Base-by-base conservation (phyloP, 352 stramenopile genomes). In the Globisporangium cederbergense region DNA sequence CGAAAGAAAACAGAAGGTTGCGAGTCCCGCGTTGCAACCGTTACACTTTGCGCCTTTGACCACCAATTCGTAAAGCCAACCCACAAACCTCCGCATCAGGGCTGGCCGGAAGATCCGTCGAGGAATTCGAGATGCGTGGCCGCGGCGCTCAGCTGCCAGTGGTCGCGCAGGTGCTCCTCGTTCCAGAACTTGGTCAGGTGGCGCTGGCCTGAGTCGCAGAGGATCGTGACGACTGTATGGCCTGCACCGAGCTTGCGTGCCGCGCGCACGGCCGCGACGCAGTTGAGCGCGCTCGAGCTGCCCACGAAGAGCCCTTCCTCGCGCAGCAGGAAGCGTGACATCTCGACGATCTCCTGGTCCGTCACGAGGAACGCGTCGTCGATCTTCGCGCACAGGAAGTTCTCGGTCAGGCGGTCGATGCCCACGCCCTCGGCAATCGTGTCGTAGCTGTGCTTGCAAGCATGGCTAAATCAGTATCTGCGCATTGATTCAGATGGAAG, bases 361-460 rank as follows among this genome's bases (percentile, higher is more conserved):
- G 82, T 86, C 47, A 98, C 93, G 57, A 78, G 75, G 73, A 95
- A 88, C 9, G 90, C 90, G 65, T 93, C 86, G 66, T 98, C 91
- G 57, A 97, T 88, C 36, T 90, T 77, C 11, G 96, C 97, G 10
- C 88, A 77, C 28, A 84, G 62, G 69, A 99, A 99, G 75, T 99
- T 99, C 36, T 88, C 79, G 9, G 97, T 99, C 55, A 99, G 70
- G 14, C 97, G 93, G 76, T 99, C 97, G 58, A 99, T 95, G 61
- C 97, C 98, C 47, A 99, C 98, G 28, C 98, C 97, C 77, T 99
- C 97, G 2, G 93, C 94, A 60, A 99, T 90, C 42, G 96, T 99
- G 76, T 99, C 97, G 75, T 99, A 99, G 66, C 96, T 92, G 62
- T 20, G 13, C 0, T 42, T 42, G 36, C 36, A 16, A 5, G 32